Evolutionary conservation across 192 early-diverging fungal genomes (phyloP).

Genomic region (Gamsiella multidivaricata): DNA sequence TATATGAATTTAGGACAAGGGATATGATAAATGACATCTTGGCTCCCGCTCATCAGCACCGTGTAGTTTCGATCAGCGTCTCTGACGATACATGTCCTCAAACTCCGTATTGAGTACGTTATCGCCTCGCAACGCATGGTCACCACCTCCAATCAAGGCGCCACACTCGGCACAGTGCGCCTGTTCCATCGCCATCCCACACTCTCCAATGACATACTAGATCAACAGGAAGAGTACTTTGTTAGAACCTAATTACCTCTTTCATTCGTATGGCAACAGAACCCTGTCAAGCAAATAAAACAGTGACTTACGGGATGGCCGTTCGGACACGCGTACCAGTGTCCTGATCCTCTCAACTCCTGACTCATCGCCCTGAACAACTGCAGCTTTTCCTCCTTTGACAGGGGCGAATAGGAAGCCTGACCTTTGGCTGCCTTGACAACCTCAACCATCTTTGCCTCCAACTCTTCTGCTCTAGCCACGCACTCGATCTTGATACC

Average conservation of each 20-base stretch:
- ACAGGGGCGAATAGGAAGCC: conserved; percentile 6
- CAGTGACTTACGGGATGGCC: conserved; percentile 52
- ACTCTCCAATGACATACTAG: conserved; percentile 54
- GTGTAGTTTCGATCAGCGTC: no score
- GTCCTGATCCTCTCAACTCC: conserved; percentile 36
- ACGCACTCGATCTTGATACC: conserved; percentile 19
- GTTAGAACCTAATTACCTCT: no score
- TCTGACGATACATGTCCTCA: conserved; percentile 14
- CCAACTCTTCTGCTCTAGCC: conserved; percentile 2
- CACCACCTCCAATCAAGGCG: conserved; percentile 43
- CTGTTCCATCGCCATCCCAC: conserved; percentile 54
- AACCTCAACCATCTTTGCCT: conserved; percentile 21
- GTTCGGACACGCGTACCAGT: conserved; percentile 62
- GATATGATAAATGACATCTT: no score
- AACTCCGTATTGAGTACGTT: conserved; percentile 15
- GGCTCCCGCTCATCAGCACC: no score
- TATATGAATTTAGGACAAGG: no score
- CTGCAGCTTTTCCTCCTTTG: conserved; percentile 37
- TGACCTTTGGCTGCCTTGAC: not conserved
- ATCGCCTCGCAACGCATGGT: conserved; percentile 19
- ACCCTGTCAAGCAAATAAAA: no score
- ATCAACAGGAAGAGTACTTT: not conserved
- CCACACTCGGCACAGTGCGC: conserved; percentile 56
- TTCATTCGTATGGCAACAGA: no score
- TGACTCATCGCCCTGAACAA: conserved; percentile 43